Evolutionary conservation across 2,329 filamentous ascomycete species (phyloP).

Genomic region (Ascochyta viciae-villosae): DNA sequence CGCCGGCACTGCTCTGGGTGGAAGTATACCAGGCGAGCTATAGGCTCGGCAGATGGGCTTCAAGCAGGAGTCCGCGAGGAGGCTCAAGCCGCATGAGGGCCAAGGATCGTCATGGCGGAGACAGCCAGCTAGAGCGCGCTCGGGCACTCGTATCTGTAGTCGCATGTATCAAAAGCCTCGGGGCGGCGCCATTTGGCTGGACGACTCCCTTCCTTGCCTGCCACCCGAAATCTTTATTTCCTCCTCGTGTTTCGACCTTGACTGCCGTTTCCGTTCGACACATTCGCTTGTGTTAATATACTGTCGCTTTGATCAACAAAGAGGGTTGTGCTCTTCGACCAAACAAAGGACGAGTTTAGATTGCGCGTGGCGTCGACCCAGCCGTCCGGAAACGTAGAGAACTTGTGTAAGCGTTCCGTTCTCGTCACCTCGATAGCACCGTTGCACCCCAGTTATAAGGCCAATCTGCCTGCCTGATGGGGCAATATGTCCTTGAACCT

Average conservation of each 20-base stretch:
- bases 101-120: conserved; percentile 16
- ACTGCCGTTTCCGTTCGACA: conserved; percentile 2
- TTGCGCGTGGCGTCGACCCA: conserved; percentile 18
- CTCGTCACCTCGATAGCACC: neutral
- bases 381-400: conserved; percentile 1
- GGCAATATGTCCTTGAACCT: conserved; percentile 9
- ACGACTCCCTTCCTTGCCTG: conserved; percentile 10
- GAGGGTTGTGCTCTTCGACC: conserved; percentile 4
- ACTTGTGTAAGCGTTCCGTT: conserved; percentile 16
- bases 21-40: neutral
- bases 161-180: conserved; percentile 16
- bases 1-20: neutral
- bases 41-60: neutral
- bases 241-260: neutral
- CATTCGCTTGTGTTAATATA: conserved; percentile 12
- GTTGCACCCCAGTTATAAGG: conserved; percentile 8
- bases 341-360: conserved; percentile 1
- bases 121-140: conserved; percentile 7
- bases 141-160: conserved; percentile 16
- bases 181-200: conserved; percentile 7
- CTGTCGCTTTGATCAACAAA: conserved; percentile 6
- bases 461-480: conserved; percentile 7
- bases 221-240: conserved; percentile 3
- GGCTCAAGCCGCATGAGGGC: conserved; percentile 5
- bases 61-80: conserved; percentile 3